Conservation (phyloP, 2,329 filamentous ascomycete species). For the Pseudopithomyces chartarum region DNA sequence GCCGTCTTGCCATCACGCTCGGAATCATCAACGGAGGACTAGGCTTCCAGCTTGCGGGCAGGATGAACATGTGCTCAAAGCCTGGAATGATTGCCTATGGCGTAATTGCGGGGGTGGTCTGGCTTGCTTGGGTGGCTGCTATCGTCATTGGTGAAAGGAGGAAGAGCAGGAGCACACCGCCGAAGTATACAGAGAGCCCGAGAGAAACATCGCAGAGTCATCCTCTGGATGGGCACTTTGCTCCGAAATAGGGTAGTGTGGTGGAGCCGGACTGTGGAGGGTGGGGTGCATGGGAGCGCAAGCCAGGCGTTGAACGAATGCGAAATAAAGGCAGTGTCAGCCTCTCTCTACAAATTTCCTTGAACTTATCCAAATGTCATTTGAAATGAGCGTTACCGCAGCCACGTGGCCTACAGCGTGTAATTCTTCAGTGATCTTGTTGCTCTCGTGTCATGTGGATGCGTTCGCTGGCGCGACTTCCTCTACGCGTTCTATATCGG, state of each 20-base stretch:
- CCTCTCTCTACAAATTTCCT: too few relatives aligned
- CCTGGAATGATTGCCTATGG: constrained; percentile 53
- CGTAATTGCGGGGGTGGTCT: constrained; percentile 56
- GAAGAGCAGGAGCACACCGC: constrained; percentile 20
- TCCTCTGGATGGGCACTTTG: constrained; percentile 23
- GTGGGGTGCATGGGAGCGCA: not conserved
- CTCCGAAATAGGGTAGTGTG: constrained; percentile 16
- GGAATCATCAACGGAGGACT: constrained; percentile 64
- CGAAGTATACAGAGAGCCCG: constrained; percentile 24
- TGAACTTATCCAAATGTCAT: too few relatives aligned
- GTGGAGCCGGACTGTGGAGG: not conserved
- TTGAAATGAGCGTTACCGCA: too few relatives aligned
- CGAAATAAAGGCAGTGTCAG: too few relatives aligned
- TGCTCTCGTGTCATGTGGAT: not conserved
- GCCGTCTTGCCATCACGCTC: constrained; percentile 55
- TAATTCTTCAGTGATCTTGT: too few relatives aligned
- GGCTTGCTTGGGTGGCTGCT: constrained; percentile 37
- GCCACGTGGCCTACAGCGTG: too few relatives aligned
- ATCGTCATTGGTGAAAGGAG: constrained; percentile 33
- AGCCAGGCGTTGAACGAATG: too few relatives aligned
- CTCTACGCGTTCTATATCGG: not conserved
- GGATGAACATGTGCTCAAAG: constrained; percentile 38
- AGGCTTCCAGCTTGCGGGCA: constrained; percentile 55
- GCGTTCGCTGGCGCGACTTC: constrained; percentile 13
- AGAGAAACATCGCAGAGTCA: not conserved